These are phyloP conservation scores for Myxozyma kluyveri DNA, from an alignment of 805 yeast species.

Conservation along the genomic window DNA sequence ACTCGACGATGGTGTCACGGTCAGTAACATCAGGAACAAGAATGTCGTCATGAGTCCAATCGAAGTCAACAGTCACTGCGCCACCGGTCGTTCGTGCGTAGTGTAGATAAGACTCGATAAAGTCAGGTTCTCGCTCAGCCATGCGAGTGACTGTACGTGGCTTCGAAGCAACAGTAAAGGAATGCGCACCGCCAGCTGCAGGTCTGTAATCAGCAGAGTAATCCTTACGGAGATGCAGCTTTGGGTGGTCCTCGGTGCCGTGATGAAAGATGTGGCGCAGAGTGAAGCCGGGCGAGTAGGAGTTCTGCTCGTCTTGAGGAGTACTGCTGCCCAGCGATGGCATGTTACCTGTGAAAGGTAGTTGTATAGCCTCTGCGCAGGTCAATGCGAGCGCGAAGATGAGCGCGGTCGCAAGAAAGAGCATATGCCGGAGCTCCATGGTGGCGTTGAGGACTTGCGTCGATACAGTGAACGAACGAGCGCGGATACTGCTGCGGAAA, in stretches of 20 bases:
- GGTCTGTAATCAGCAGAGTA: slow-evolving; percentile 9
- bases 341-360: slow-evolving; percentile 13
- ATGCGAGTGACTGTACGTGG: slow-evolving; percentile 38
- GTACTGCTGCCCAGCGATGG: slow-evolving; percentile 14
- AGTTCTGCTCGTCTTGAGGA: background rate
- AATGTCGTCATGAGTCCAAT: slow-evolving; percentile 24
- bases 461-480: too few species aligned
- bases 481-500: background rate
- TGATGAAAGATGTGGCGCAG: slow-evolving; percentile 28
- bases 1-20: slow-evolving; percentile 63
- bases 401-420: background rate
- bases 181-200: slow-evolving; percentile 8
- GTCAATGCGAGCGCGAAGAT: background rate
- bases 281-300: slow-evolving; percentile 22
- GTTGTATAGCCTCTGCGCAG: slow-evolving; percentile 10
- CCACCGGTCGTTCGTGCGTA: slow-evolving; percentile 44
- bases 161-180: slow-evolving; percentile 13
- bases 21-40: slow-evolving; percentile 74
- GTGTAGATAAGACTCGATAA: slow-evolving; percentile 62
- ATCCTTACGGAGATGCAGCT: slow-evolving; percentile 23
- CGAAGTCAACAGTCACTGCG: slow-evolving; percentile 14
- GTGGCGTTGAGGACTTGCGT: background rate
- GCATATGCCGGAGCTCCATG: background rate
- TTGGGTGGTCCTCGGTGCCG: slow-evolving; percentile 21
- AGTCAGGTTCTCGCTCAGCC: slow-evolving; percentile 53